Evolutionary conservation across 108 stramenopile genomes (phyloP).

Genomic region (Nitzschia sp.): DNA sequence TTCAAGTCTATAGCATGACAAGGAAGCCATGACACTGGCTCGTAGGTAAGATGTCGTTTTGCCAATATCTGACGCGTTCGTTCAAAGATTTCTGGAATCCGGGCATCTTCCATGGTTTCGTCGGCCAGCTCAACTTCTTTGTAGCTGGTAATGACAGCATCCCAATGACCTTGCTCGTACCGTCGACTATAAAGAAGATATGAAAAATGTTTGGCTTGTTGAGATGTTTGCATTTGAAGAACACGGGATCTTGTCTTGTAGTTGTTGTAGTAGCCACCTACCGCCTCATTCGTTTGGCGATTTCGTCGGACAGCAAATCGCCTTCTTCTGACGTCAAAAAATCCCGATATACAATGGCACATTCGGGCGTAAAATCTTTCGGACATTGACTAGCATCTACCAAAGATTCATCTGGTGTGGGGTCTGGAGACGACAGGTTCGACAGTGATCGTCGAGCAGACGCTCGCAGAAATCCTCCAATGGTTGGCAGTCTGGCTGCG

Average conservation of each 20-base stretch:
- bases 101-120: constrained; percentile 13
- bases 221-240: background rate
- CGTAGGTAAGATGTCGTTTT: constrained; percentile 39
- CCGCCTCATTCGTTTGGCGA: constrained; percentile 50
- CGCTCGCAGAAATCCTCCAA: too few relatives aligned
- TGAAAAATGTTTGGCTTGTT: background rate
- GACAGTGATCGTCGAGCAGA: too few relatives aligned
- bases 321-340: constrained; percentile 54
- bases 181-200: constrained; percentile 30
- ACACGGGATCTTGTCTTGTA: constrained; percentile 4
- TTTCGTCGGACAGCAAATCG: constrained; percentile 40
- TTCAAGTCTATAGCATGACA: constrained; percentile 88
- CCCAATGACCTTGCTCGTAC: constrained; percentile 88
- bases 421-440: too few relatives aligned
- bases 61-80: constrained; percentile 52
- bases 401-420: background rate
- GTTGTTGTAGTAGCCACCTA: too few relatives aligned
- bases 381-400: constrained; percentile 11
- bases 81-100: constrained; percentile 27
- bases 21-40: constrained; percentile 62
- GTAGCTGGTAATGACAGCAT: constrained; percentile 83
- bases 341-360: constrained; percentile 52
- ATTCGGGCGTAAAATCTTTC: constrained; percentile 25
- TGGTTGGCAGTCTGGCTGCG: too few relatives aligned
- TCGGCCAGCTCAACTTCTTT: constrained; percentile 79